Evolutionary conservation across 2,329 filamentous ascomycete genomes (phyloP).

Genomic region (Paraconiothyrium sp.): DNA sequence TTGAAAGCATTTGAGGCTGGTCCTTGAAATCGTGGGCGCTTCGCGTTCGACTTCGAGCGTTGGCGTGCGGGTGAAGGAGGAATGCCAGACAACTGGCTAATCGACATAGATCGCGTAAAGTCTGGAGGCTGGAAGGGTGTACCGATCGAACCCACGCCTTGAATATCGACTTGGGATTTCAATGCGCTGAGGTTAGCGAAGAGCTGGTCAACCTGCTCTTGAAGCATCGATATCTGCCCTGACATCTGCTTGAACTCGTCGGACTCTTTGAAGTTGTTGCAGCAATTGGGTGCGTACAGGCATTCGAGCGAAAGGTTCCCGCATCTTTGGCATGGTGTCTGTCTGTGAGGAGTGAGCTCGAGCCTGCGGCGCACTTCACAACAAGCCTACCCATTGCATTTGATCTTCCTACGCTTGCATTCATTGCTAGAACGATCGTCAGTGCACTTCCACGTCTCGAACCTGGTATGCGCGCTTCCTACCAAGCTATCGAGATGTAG

Average conservation of each 20-base stretch:
- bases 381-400: slow-evolving; percentile 64
- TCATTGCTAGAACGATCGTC: slow-evolving; percentile 61
- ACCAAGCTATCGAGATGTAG: slow-evolving; percentile 74
- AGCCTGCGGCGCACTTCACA: not conserved
- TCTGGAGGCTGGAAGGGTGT: slow-evolving; percentile 43
- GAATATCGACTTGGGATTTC: slow-evolving; percentile 59
- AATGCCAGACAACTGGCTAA: slow-evolving; percentile 45
- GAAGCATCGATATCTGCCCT: slow-evolving; percentile 75
- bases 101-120: slow-evolving; percentile 49
- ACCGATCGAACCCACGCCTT: slow-evolving; percentile 41
- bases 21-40: slow-evolving; percentile 77
- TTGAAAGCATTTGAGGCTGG: slow-evolving; percentile 88
- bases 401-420: slow-evolving; percentile 73
- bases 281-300: slow-evolving; percentile 73
- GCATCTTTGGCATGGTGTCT: slow-evolving; percentile 71
- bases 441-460: slow-evolving; percentile 17
- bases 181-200: slow-evolving; percentile 76
- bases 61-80: slow-evolving; percentile 51
- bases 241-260: slow-evolving; percentile 89
- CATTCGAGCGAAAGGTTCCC: slow-evolving; percentile 71
- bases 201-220: slow-evolving; percentile 84
- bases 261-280: slow-evolving; percentile 88
- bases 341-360: slow-evolving; percentile 27
- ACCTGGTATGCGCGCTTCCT: slow-evolving; percentile 44
- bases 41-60: slow-evolving; percentile 46